These are phyloP conservation scores for Conoideocrella luteorostrata DNA, from an alignment of 2,329 filamentous ascomycete genomes.

Conservation along the genomic window DNA sequence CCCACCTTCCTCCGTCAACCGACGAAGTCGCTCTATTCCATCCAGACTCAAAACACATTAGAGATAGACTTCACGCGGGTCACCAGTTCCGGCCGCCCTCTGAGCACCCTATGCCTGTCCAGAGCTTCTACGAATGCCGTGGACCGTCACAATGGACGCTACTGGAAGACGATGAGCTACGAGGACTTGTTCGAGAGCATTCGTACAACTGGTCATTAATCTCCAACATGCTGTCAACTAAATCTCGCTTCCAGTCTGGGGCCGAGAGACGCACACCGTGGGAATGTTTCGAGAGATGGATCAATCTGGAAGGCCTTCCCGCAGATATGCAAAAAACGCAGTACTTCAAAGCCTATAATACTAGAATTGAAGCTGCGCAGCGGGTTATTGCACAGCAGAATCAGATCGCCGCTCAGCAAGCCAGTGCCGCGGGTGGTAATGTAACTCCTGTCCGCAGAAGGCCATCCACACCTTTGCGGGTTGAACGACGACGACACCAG, in stretches of 20 bases:
- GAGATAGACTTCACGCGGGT: slow-evolving; percentile 82
- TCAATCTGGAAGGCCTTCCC: slow-evolving; percentile 82
- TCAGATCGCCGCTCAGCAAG: slow-evolving; percentile 44
- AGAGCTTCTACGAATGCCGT: slow-evolving; percentile 83
- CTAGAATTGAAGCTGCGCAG: slow-evolving; percentile 54
- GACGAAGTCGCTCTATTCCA: slow-evolving; percentile 81
- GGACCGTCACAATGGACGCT: slow-evolving; percentile 86
- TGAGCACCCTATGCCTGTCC: slow-evolving; percentile 83
- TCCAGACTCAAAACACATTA: slow-evolving; percentile 79
- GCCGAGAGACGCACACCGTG: slow-evolving; percentile 88
- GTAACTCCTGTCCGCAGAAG: slow-evolving; percentile 49
- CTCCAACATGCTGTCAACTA: slow-evolving; percentile 67
- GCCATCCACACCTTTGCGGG: slow-evolving; percentile 71
- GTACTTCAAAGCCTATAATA: slow-evolving; percentile 75
- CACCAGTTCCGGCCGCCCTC: slow-evolving; percentile 92
- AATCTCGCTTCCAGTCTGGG: slow-evolving; percentile 74
- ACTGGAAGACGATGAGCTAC: slow-evolving; percentile 84
- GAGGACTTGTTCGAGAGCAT: slow-evolving; percentile 79
- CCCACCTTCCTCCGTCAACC: slow-evolving; percentile 59
- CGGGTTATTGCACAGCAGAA: slow-evolving; percentile 47
- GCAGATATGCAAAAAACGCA: slow-evolving; percentile 91
- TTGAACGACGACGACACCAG: slow-evolving; percentile 80
- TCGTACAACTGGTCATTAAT: slow-evolving; percentile 98
- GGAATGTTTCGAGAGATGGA: slow-evolving; percentile 98
- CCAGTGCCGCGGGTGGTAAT: slow-evolving; percentile 31